A percentile compares a stretch with the other conserved stretches of the same genome.
Evolutionary conservation across 1,139 yeast genomes (phyloP).

Genomic region (Lodderomyces oxycetoniae): DNA sequence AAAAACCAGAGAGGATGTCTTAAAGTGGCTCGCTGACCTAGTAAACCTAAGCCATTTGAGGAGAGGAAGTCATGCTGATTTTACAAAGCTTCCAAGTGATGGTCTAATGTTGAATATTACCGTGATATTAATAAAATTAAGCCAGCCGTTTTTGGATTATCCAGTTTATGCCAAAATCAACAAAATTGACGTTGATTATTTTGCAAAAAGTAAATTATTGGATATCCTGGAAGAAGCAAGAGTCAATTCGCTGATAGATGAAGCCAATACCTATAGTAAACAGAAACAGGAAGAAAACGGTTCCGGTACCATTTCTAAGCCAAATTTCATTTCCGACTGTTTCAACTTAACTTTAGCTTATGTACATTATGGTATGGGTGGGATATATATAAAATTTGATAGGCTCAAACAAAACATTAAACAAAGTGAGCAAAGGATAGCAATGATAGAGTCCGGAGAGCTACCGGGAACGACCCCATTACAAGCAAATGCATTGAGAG

Average conservation of each 20-base stretch:
- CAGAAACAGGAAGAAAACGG: conserved; percentile 14
- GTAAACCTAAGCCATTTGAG: conserved; percentile 81
- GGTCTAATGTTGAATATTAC: conserved; percentile 80
- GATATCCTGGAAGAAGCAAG: conserved; percentile 80
- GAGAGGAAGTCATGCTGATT: conserved; percentile 80
- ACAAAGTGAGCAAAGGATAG: conserved; percentile 49
- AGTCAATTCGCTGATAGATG: conserved; percentile 68
- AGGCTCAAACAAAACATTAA: conserved; percentile 50
- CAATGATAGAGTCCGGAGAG: conserved; percentile 35
- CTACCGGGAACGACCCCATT: conserved; percentile 28
- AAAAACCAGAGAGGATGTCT: conserved; percentile 55
- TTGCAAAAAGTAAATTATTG: conserved; percentile 49
- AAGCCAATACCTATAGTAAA: conserved; percentile 54
- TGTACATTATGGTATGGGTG: conserved; percentile 87
- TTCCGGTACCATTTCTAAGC: conserved; percentile 14
- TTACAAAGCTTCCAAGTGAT: conserved; percentile 63
- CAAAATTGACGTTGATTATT: conserved; percentile 65
- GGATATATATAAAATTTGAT: conserved; percentile 56
- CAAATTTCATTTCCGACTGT: conserved; percentile 85
- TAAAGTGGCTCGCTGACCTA: conserved; percentile 66
- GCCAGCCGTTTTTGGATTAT: conserved; percentile 78
- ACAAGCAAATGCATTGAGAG: conserved; percentile 27
- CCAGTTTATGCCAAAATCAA: conserved; percentile 59
- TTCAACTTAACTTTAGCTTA: conserved; percentile 77
- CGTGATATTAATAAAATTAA: conserved; percentile 59